Percentiles rank a stretch among this genome's conserved stretches.
Evolutionary conservation across 495 filamentous ascomycete species (phyloP).

Genomic region (Penicillium riverlandense): DNA sequence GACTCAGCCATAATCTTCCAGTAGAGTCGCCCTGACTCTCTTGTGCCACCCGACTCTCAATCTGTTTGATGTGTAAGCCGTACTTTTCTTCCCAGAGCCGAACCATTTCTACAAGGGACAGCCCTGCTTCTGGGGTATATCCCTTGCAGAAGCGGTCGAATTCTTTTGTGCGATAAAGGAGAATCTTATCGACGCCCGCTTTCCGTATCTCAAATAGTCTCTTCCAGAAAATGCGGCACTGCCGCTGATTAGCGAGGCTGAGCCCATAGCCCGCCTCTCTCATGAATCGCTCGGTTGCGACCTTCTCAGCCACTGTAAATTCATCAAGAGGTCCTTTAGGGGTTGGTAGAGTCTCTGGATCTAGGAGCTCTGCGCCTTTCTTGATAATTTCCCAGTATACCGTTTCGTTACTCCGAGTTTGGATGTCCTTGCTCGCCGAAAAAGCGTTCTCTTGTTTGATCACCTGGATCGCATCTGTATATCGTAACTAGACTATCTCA

Average conservation of each 20-base stretch:
- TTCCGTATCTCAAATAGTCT: slow-evolving; percentile 1
- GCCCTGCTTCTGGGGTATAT: not conserved
- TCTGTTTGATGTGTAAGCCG: not conserved
- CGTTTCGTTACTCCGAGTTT: not conserved
- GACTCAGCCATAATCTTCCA: not conserved
- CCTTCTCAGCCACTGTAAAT: slow-evolving; percentile 3
- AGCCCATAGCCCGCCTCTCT: not conserved
- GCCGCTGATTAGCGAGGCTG: not conserved
- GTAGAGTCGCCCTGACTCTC: not conserved
- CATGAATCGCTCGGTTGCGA: slow-evolving; percentile 3
- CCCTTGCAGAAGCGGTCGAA: slow-evolving; percentile 4
- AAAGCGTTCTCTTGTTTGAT: slow-evolving; percentile 2
- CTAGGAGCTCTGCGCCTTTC: slow-evolving; percentile 1
- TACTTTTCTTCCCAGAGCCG: slow-evolving; percentile 2
- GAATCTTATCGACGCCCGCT: slow-evolving; percentile 2
- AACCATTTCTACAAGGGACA: not conserved
- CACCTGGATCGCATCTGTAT: slow-evolving; percentile 1
- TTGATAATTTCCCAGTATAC: slow-evolving; percentile 1
- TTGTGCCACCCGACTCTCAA: not conserved
- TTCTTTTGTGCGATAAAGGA: slow-evolving; percentile 3
- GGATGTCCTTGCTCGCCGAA: not conserved
- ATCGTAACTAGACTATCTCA: not conserved
- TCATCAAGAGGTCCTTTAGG: slow-evolving; percentile 3
- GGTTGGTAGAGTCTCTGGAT: slow-evolving; percentile 4
- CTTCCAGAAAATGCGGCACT: slow-evolving; percentile 2